A percentile compares a stretch with the other conserved stretches of the same genome.
Evolutionary conservation across 192 early-diverging fungal species (phyloP).

Genomic region (Podochytrium sp.): DNA sequence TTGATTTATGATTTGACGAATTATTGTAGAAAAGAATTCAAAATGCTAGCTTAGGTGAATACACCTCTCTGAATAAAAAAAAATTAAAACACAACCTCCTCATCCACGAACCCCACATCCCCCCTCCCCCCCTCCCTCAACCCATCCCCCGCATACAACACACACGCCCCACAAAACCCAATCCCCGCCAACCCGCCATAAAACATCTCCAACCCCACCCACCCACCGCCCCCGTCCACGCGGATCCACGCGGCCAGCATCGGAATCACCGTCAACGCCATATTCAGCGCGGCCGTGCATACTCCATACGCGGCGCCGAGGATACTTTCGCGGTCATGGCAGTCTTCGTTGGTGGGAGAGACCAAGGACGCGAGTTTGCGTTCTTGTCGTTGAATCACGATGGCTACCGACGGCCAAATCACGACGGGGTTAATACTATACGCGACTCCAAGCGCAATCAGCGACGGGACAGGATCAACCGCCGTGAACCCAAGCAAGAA

Average conservation of each 20-base stretch:
- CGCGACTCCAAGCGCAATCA: conserved; percentile 60
- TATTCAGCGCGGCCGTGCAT: conserved; percentile 51
- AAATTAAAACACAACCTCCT: not conserved
- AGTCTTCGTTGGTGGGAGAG: not conserved
- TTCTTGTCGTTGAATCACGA: conserved; percentile 58
- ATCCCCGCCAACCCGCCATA: conserved; percentile 46
- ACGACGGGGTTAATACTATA: conserved; percentile 68
- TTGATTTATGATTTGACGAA: no score
- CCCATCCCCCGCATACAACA: conserved; percentile 11
- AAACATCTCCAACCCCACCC: conserved; percentile 49
- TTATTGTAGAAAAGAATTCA: no score
- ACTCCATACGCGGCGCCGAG: conserved; percentile 58
- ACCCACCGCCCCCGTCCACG: conserved; percentile 42
- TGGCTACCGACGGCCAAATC: conserved; percentile 66
- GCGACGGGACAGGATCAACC: conserved; percentile 54
- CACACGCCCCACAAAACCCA: conserved; percentile 27
- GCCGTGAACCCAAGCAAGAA: conserved; percentile 54
- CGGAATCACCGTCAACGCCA: conserved; percentile 53
- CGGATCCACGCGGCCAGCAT: conserved; percentile 50
- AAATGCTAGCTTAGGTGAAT: no score
- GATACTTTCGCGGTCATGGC: conserved; percentile 11
- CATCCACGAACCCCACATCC: not conserved
- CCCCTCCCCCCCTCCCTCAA: not conserved
- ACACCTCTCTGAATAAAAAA: no score
- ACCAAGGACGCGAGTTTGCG: not conserved